Evolutionary conservation across 2,329 filamentous ascomycete genomes (phyloP).

Genomic region (Ophiostoma tasmaniense): DNA sequence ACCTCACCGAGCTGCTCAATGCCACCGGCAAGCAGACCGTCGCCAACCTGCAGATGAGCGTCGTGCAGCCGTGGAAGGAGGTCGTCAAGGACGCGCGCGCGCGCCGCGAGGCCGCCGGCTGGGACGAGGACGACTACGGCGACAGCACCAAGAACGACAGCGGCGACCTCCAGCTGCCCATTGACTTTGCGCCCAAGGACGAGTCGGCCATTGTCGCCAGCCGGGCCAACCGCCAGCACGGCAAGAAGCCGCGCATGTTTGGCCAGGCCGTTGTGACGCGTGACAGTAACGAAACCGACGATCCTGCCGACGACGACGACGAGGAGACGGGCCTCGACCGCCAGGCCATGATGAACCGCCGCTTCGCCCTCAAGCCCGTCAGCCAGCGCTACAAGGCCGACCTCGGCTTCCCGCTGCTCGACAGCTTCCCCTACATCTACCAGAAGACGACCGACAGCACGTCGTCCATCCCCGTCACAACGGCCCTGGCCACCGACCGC

Average conservation of each 20-base stretch:
- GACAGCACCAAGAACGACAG: slow-evolving; percentile 18
- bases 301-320: background rate
- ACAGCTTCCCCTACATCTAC: slow-evolving; percentile 78
- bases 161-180: slow-evolving; percentile 28
- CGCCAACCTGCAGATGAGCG: slow-evolving; percentile 62
- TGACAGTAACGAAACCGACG: slow-evolving; percentile 16
- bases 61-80: slow-evolving; percentile 33
- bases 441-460: slow-evolving; percentile 31
- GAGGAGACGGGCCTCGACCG: slow-evolving; percentile 10
- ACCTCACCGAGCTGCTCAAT: slow-evolving; percentile 60
- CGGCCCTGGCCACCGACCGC: slow-evolving; percentile 65
- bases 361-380: slow-evolving; percentile 24
- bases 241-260: slow-evolving; percentile 31
- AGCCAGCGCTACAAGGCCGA: slow-evolving; percentile 34
- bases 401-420: slow-evolving; percentile 65
- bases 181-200: slow-evolving; percentile 35
- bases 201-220: slow-evolving; percentile 25
- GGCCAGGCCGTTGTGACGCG: slow-evolving; percentile 33
- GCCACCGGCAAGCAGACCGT: slow-evolving; percentile 72
- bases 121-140: slow-evolving; percentile 24
- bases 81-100: slow-evolving; percentile 10
- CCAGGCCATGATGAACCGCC: slow-evolving; percentile 21
- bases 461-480: slow-evolving; percentile 40
- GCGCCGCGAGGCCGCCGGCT: slow-evolving; percentile 12
- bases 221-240: slow-evolving; percentile 16